phyloP scores from a whole-genome alignment of 2,329 filamentous ascomycete genomes.

The Fusarium sp. region DNA sequence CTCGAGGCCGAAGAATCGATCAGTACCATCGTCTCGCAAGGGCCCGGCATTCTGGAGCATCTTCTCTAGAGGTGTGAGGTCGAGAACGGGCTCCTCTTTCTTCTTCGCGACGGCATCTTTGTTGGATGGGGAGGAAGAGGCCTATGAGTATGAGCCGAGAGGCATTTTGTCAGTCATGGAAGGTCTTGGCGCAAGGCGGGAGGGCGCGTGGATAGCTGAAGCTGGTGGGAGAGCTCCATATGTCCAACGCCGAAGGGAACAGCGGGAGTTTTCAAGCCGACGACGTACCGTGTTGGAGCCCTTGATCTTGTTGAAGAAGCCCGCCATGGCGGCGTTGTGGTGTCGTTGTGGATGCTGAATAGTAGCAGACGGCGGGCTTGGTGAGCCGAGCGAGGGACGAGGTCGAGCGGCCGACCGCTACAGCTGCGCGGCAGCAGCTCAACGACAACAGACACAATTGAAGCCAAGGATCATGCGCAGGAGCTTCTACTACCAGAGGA shows the following conservation, averaged over 20 bases:
- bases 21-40: conserved; percentile 86
- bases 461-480: conserved; percentile 42
- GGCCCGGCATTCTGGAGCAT: conserved; percentile 86
- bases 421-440: conserved; percentile 52
- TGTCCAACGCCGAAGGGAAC: conserved; percentile 7
- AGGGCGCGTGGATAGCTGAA: conserved; percentile 2
- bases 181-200: conserved; percentile 30
- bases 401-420: conserved; percentile 46
- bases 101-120: conserved; percentile 65
- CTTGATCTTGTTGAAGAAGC: conserved; percentile 71
- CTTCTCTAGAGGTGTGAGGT: conserved; percentile 74
- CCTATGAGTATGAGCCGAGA: conserved; percentile 50
- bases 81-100: conserved; percentile 68
- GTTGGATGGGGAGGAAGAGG: conserved; percentile 54
- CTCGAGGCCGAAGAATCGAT: conserved; percentile 98
- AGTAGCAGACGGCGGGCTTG: conserved; percentile 28
- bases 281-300: conserved; percentile 65
- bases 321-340: conserved; percentile 59
- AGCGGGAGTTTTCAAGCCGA: conserved; percentile 8
- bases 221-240: conserved; percentile 38
- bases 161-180: conserved; percentile 49
- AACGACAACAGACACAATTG: conserved; percentile 44
- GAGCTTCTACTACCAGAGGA: conserved; percentile 14
- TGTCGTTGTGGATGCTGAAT: conserved; percentile 26
- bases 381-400: conserved; percentile 36